Base-by-base conservation (phyloP, 2,329 filamentous ascomycete genomes). In the Fusarium buharicum region DNA sequence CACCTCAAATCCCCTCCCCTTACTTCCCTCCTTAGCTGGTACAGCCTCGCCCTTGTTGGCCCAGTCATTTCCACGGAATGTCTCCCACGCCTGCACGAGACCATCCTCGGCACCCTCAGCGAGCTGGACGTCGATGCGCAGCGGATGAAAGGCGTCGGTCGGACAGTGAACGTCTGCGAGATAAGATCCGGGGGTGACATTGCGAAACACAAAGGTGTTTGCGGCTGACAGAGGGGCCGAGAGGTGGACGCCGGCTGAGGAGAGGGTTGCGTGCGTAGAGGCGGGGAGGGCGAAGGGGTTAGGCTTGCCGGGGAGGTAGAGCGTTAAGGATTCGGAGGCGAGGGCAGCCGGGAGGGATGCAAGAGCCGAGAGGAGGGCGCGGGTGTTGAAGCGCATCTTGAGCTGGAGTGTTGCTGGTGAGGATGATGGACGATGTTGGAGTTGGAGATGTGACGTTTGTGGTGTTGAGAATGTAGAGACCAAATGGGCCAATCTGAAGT, bases 41-140 rank as follows among this genome's bases (percentile, higher is more conserved):
- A 83, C 79, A 40, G 74, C 81, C 78, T 90, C 89, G 14, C 93
- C 94, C 72, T 87, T 90, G 74, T 97, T 96, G 16, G 82, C 87
- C 93, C 94, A 97, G 68, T 95, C 91, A 70, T 96, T 94, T 1
- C 92, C 93, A 43, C 92, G 83, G 74, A 89, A 96, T 22, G 92
- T 96, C 80, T 94, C 91, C 89, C 91, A 95, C 24, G 88, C 88
- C 37, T 82, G 78, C 4, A 92, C 81, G 66, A 78, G 74, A 18
- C 76, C 73, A 33, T 77, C 75, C 47, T 64, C 56, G 5, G 45
- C 55, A 17, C 37, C 69, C 3, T 71, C 64, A 11, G 40, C 45
- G 30, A 44, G 49, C 43, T 59, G 53, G 16, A 95, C 85, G 72
- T 98, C 95, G 27, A 98, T 84, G 39, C 94, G 84, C 74, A 96